These are phyloP conservation scores for Trichocomaceae sp. DNA, from an alignment of 2,329 filamentous ascomycete genomes.

Conservation along the genomic window DNA sequence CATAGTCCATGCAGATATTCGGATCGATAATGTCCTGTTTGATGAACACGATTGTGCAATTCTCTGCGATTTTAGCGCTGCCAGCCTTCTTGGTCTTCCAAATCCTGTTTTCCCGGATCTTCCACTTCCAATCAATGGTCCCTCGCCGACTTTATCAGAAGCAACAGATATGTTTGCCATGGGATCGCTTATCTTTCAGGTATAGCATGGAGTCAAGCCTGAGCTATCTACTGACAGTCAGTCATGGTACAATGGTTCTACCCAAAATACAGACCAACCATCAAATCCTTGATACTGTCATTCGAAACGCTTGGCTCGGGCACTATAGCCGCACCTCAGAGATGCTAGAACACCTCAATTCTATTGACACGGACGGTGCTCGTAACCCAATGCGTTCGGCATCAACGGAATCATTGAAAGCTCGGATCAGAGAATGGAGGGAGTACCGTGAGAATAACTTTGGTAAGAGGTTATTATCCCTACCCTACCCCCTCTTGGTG, in stretches of 20 bases:
- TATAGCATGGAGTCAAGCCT: conserved; percentile 17
- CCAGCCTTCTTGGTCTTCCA: conserved; percentile 16
- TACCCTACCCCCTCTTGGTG: background rate
- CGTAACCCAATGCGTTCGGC: background rate
- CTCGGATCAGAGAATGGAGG: conserved; percentile 10
- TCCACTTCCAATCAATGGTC: conserved; percentile 19
- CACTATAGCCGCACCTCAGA: conserved; percentile 15
- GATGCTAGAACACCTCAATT: conserved; percentile 14
- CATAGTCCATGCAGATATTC: conserved; percentile 20
- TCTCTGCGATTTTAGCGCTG: conserved; percentile 22
- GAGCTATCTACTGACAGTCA: conserved; percentile 15
- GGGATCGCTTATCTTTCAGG: conserved; percentile 19
- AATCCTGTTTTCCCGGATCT: conserved; percentile 18
- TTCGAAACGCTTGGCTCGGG: conserved; percentile 18
- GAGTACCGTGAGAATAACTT: conserved; percentile 5
- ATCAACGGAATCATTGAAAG: background rate
- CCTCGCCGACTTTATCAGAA: conserved; percentile 17
- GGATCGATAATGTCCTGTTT: conserved; percentile 21
- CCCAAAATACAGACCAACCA: conserved; percentile 13
- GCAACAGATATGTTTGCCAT: conserved; percentile 21
- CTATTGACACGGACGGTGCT: conserved; percentile 7
- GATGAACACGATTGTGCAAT: conserved; percentile 15
- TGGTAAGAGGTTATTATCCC: conserved; percentile 7
- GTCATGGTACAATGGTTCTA: conserved; percentile 11
- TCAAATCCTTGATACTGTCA: conserved; percentile 14